phyloP scores from a whole-genome alignment of 2,329 filamentous ascomycete species.

The Colletotrichum orbiculare region DNA sequence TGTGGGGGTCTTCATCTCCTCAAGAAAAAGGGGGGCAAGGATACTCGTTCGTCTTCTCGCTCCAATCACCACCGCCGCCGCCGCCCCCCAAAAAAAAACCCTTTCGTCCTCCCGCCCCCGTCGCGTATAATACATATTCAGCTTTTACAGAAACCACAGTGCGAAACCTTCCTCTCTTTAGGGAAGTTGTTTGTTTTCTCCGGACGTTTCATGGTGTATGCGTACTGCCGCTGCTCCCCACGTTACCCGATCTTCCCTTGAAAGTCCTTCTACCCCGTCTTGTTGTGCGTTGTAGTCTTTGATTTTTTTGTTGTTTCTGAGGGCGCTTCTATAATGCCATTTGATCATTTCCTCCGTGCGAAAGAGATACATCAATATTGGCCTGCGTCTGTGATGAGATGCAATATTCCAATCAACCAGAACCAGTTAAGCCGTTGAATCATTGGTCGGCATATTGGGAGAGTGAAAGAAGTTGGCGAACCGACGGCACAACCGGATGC shows the following conservation, averaged over 20 bases:
- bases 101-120: constrained; percentile 1
- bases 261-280: constrained; percentile 15
- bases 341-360: constrained; percentile 16
- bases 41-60: constrained; percentile 7
- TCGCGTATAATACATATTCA: constrained; percentile 37
- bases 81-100: not conserved
- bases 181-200: constrained; percentile 16
- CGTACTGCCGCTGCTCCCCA: constrained; percentile 4
- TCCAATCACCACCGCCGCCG: not conserved
- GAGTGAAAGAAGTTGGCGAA: constrained; percentile 32
- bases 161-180: constrained; percentile 24
- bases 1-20: constrained; percentile 25
- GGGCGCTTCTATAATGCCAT: constrained; percentile 37
- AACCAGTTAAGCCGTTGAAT: constrained; percentile 42
- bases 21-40: constrained; percentile 6
- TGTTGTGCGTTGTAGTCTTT: constrained; percentile 29
- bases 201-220: constrained; percentile 5
- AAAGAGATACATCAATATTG: constrained; percentile 37
- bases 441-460: constrained; percentile 52
- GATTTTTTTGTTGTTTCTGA: constrained; percentile 22
- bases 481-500: constrained; percentile 16
- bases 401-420: constrained; percentile 32
- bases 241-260: constrained; percentile 9
- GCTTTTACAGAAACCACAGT: constrained; percentile 36
- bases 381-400: constrained; percentile 37